phyloP scores from a whole-genome alignment of 495 filamentous ascomycete genomes.

The Aspergillus sclerotioniger region DNA sequence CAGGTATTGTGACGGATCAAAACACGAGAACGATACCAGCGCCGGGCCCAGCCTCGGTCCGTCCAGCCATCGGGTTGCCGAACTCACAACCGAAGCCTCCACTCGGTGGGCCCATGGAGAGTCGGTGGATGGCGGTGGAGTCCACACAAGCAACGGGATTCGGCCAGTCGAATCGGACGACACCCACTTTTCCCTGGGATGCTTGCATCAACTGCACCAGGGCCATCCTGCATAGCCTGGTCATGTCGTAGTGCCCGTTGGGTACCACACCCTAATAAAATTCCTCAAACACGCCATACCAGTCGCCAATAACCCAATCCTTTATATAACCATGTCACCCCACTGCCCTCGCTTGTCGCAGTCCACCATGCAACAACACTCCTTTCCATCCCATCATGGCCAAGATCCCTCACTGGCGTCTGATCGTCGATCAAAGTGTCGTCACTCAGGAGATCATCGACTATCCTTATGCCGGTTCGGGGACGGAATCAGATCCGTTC shows the following conservation, averaged over 20 bases:
- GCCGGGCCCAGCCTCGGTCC: neutral
- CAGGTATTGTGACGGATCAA: neutral
- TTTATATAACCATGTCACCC: neutral
- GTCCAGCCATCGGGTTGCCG: constrained; percentile 6
- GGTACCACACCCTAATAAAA: neutral
- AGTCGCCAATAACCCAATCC: neutral
- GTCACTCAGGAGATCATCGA: constrained; percentile 46
- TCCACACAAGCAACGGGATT: neutral
- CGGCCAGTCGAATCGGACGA: neutral
- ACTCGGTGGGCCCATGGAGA: neutral
- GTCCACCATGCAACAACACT: neutral
- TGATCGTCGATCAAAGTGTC: constrained; percentile 27
- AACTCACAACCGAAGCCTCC: constrained; percentile 5
- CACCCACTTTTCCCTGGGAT: neutral
- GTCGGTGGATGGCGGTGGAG: neutral
- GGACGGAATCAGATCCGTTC: constrained; percentile 66
- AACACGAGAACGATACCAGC: neutral
- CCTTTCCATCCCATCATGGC: constrained; percentile 13
- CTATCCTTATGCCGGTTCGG: constrained; percentile 56
- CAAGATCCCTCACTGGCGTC: constrained; percentile 25
- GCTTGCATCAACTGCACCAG: neutral
- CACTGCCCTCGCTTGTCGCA: neutral
- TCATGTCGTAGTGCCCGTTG: neutral
- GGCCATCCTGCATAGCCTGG: neutral
- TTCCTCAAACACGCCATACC: neutral